Conservation (phyloP, 108 stramenopile genomes). For the Poteriospumella lacustris region DNA sequence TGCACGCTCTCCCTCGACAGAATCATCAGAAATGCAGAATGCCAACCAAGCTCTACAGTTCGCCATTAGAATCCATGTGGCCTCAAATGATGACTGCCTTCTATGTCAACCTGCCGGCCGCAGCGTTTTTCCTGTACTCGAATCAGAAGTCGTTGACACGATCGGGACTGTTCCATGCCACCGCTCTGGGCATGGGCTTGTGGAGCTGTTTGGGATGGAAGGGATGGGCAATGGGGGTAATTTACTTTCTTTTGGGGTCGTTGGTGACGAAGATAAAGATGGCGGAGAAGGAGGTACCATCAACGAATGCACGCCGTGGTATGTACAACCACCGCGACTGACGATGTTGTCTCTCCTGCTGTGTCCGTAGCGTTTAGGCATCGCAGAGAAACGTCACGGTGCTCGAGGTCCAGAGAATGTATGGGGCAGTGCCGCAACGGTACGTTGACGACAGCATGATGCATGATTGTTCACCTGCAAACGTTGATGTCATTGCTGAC, state of each 20-base stretch:
- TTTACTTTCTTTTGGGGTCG: background rate
- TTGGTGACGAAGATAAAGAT: constrained; percentile 3
- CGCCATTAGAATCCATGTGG: too few species aligned
- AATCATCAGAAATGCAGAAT: too few species aligned
- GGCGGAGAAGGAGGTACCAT: background rate
- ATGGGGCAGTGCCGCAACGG: constrained; percentile 79
- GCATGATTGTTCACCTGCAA: background rate
- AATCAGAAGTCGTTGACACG: background rate
- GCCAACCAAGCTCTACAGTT: too few species aligned
- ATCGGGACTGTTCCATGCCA: background rate
- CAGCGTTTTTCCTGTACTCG: too few species aligned
- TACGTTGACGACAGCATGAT: background rate
- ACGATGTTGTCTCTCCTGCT: too few species aligned
- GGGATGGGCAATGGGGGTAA: constrained; percentile 3
- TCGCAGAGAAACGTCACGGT: constrained; percentile 84
- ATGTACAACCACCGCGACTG: too few species aligned
- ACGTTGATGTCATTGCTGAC: too few species aligned
- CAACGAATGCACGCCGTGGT: too few species aligned
- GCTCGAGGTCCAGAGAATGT: constrained; percentile 89
- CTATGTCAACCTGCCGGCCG: too few species aligned
- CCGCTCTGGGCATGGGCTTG: background rate
- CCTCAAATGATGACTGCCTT: too few species aligned
- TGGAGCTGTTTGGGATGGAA: background rate
- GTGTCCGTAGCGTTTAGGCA: constrained; percentile 57
- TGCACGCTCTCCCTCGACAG: too few species aligned